Evolutionary conservation across 441 rosid genomes (phyloP).

Genomic region (Omphalea diandra): DNA sequence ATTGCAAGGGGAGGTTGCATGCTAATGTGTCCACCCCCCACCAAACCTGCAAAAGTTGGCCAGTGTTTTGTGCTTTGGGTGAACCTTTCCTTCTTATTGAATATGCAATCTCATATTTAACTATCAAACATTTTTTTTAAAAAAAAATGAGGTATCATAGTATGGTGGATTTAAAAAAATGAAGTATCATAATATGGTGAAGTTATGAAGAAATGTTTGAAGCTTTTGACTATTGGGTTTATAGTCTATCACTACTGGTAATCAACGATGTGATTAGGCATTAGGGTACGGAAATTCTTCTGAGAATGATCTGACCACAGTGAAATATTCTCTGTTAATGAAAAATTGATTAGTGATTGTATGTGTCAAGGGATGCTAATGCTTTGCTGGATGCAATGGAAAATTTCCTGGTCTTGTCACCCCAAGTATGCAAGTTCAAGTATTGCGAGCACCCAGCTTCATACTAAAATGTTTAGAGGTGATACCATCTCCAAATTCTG

Average conservation of each 20-base stretch:
- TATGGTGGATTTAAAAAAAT: neutral
- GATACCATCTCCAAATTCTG: neutral
- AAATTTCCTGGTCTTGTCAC: neutral
- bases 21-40: no score
- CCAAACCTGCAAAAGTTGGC: no score
- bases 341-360: neutral
- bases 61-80: no score
- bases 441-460: neutral
- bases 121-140: constrained; percentile 1
- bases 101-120: no score
- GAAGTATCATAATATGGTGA: neutral
- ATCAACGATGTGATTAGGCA: neutral
- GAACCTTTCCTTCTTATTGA: no score
- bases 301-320: neutral
- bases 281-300: neutral
- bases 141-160: neutral
- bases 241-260: neutral
- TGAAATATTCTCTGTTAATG: neutral
- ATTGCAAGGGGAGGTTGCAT: no score
- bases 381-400: neutral
- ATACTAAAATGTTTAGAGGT: neutral
- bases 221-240: neutral
- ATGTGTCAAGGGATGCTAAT: neutral
- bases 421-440: neutral
- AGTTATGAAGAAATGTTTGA: neutral